Evolutionary conservation across 108 stramenopile genomes (phyloP).

Genomic region (Skeletonema grethae): DNA sequence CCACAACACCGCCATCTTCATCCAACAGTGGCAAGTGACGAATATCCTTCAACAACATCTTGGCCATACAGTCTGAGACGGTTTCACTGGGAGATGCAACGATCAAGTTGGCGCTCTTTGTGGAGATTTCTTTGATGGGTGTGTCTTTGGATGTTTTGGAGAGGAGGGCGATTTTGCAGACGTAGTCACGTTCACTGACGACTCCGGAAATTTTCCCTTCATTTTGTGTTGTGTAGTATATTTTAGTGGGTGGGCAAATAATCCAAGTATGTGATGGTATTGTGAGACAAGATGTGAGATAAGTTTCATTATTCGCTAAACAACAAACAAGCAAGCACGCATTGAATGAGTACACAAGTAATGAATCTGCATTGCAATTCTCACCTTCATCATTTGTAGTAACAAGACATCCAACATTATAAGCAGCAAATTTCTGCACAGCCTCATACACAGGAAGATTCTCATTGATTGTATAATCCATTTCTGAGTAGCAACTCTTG

Average conservation of each 20-base stretch:
- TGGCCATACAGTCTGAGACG: slow-evolving; percentile 65
- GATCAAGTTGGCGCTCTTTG: slow-evolving; percentile 60
- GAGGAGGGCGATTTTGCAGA: slow-evolving; percentile 69
- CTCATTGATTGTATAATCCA: slow-evolving; percentile 85
- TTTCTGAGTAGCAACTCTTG: slow-evolving; percentile 84
- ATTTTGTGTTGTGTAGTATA: background rate
- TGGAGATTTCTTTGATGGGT: slow-evolving; percentile 66
- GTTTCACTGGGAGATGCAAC: slow-evolving; percentile 61
- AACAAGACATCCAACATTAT: slow-evolving; percentile 74
- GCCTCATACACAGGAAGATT: slow-evolving; percentile 88
- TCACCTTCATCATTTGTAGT: slow-evolving; percentile 53
- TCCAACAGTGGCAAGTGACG: slow-evolving; percentile 70
- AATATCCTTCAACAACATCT: slow-evolving; percentile 75
- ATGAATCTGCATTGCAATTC: background rate
- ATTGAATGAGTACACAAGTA: background rate
- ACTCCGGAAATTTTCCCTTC: slow-evolving; percentile 63
- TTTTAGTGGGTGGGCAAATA: background rate
- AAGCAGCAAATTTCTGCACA: slow-evolving; percentile 91
- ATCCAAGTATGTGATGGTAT: background rate
- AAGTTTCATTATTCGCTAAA: background rate
- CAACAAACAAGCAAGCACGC: no score
- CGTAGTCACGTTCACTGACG: slow-evolving; percentile 72
- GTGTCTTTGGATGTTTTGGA: slow-evolving; percentile 61
- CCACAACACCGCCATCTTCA: slow-evolving; percentile 49
- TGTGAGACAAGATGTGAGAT: background rate